Conservation (phyloP, 1,284 basidiomycete genomes). For the Puccinia brachypodii region DNA sequence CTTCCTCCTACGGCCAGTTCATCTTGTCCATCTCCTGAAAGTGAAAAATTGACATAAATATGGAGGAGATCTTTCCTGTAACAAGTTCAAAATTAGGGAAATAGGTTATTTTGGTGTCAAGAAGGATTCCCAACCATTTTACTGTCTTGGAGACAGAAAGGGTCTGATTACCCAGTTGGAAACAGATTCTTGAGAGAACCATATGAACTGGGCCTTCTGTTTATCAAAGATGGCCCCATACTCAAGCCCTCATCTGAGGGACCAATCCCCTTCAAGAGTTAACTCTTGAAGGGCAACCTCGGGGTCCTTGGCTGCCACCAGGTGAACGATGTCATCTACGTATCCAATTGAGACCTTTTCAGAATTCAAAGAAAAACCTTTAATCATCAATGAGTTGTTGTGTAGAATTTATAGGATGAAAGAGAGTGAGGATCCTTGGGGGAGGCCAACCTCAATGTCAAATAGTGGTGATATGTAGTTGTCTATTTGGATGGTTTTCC, state of each 20-base stretch:
- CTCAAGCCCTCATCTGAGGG: background rate
- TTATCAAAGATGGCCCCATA: background rate
- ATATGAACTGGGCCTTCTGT: too few species aligned
- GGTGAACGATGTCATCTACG: constrained; percentile 8
- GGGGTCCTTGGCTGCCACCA: background rate
- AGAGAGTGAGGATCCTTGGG: constrained; percentile 18
- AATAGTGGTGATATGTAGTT: background rate
- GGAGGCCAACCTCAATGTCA: background rate
- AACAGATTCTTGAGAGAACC: too few species aligned
- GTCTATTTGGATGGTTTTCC: background rate
- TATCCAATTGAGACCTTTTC: constrained; percentile 2
- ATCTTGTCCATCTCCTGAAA: too few species aligned
- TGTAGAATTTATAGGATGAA: constrained; percentile 17
- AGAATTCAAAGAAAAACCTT: background rate
- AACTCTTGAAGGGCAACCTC: background rate
- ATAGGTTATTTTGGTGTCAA: too few species aligned
- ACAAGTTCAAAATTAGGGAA: too few species aligned
- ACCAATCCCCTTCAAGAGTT: background rate
- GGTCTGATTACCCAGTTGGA: too few species aligned
- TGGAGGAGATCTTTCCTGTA: too few species aligned
- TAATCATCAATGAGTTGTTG: background rate
- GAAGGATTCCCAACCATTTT: too few species aligned
- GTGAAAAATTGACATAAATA: too few species aligned
- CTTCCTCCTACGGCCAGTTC: too few species aligned
- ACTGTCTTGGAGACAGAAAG: too few species aligned